Base-by-base conservation (phyloP, 2,329 filamentous ascomycete genomes). In the Aspergillus sp. region DNA sequence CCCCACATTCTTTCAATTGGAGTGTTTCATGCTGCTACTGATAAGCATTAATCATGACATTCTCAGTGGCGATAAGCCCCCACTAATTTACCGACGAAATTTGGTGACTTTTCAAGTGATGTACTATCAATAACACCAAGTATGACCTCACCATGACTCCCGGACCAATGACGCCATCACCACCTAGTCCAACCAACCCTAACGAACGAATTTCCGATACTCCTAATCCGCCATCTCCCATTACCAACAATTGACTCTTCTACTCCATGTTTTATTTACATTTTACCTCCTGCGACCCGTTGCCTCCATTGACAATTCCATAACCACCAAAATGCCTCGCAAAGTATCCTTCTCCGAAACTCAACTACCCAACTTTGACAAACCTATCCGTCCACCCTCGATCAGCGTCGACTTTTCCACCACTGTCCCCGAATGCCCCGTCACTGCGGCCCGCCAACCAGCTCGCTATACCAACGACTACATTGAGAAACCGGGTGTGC, bases 401-500 rank as follows among this genome's bases (percentile, higher is more conserved):
- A 54, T 54, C 13, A 25, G 11, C 21, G 25, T 49, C 8, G 23
- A 15, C 5, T 49, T 49, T 17, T 7, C 44, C 11, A 54, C 36
- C 21, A 54, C 36, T 15, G 51, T 23, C 21, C 32, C 32, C 1
- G 41, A 54, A 27, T 54, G 51, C 38, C 51, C 21, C 7, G 21
- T 27, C 23, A 42, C 51, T 4, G 21, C 5, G 2, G 8, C 38
- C 19, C 53, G 58, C 36, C n/a, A 54, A 13, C 59, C 59, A 2
- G 59, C 59, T 13, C 39, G 27, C 10, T 21, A 52, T 7, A 17
- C 23, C 13, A 52, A 38, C 27, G n/a, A 17, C 7, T 30, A 53
- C 38, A 41, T 57, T 47, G 25, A 55, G 5, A 56, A 59, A 15
- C 50, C 62, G 1, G 60, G 52, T 6, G 25, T 58, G 8, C 50